A percentile compares a stretch with the other conserved stretches of the same genome.
These are phyloP conservation scores for Mortierella sp. DNA, from an alignment of 371 early-diverging fungal species.

Conservation along the genomic window DNA sequence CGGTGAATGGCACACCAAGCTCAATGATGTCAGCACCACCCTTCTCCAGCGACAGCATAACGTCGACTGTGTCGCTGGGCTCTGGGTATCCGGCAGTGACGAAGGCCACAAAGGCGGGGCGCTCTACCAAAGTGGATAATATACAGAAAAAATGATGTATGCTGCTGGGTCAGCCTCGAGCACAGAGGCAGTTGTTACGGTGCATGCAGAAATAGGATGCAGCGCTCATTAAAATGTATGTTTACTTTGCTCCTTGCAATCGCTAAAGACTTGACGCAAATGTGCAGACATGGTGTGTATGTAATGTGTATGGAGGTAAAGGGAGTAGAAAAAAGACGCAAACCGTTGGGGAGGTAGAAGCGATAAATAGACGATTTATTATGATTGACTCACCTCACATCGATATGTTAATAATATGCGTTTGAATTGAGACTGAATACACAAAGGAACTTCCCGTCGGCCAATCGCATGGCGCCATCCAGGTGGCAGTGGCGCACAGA, in stretches of 20 bases:
- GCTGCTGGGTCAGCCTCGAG: background rate
- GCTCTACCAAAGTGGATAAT: slow-evolving; percentile 57
- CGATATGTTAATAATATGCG: too few species aligned
- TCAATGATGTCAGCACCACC: slow-evolving; percentile 98
- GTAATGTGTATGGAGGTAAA: background rate
- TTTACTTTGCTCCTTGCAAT: slow-evolving; percentile 55
- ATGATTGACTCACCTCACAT: too few species aligned
- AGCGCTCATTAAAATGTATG: too few species aligned
- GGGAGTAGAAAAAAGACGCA: slow-evolving; percentile 3
- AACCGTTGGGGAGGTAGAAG: background rate
- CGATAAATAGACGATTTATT: background rate
- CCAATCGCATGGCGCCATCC: too few species aligned
- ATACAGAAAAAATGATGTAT: slow-evolving; percentile 1
- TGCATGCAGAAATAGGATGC: slow-evolving; percentile 3
- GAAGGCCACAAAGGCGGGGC: slow-evolving; percentile 94
- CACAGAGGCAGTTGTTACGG: background rate
- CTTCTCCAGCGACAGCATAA: slow-evolving; percentile 85
- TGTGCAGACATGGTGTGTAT: slow-evolving; percentile 45
- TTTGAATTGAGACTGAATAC: too few species aligned
- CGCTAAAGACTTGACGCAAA: slow-evolving; percentile 53
- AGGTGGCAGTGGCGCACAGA: too few species aligned
- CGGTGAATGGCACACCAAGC: slow-evolving; percentile 97
- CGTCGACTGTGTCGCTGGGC: slow-evolving; percentile 79
- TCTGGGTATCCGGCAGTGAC: slow-evolving; percentile 94
- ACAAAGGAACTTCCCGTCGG: too few species aligned